Evolutionary conservation across 805 yeast genomes (phyloP).

Genomic region (Hanseniaspora clermontiae): DNA sequence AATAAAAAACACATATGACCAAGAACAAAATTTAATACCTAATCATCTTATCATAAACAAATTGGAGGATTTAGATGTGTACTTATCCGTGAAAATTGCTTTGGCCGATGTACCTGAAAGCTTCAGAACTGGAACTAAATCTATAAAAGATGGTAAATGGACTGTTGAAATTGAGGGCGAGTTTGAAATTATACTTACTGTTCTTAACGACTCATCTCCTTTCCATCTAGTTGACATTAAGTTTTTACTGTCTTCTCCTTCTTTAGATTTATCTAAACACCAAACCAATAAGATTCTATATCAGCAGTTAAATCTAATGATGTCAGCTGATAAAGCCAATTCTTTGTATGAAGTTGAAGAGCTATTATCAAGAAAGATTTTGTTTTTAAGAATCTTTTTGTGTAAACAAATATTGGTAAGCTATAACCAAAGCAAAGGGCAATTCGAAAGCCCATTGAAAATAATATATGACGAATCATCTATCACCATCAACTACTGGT

Average conservation of each 20-base stretch:
- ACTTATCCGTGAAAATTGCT: conserved; percentile 64
- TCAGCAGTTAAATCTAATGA: conserved; percentile 25
- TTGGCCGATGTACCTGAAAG: conserved; percentile 51
- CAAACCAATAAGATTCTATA: conserved; percentile 19
- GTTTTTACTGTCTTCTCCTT: conserved; percentile 35
- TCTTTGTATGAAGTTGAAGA: conserved; percentile 24
- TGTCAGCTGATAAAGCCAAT: conserved; percentile 15
- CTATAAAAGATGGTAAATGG: conserved; percentile 64
- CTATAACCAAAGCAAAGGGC: conserved; percentile 1
- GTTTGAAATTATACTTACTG: conserved; percentile 67
- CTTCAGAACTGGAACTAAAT: conserved; percentile 41
- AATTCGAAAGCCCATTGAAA: conserved; percentile 5
- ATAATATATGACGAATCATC: conserved; percentile 24
- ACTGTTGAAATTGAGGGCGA: conserved; percentile 49
- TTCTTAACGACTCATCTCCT: conserved; percentile 55
- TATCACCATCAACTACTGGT: conserved; percentile 27
- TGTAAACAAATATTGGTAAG: conserved; percentile 23
- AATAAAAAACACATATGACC: not conserved
- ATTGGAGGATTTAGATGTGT: conserved; percentile 55
- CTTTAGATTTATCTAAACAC: conserved; percentile 13
- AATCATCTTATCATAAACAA: conserved; percentile 47
- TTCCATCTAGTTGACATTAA: conserved; percentile 69
- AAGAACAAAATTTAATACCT: conserved; percentile 29
- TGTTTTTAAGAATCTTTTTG: conserved; percentile 26
- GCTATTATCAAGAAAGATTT: conserved; percentile 26